These are phyloP conservation scores for Lipomyces starkeyi DNA, from an alignment of 805 yeast genomes.

Conservation along the genomic window DNA sequence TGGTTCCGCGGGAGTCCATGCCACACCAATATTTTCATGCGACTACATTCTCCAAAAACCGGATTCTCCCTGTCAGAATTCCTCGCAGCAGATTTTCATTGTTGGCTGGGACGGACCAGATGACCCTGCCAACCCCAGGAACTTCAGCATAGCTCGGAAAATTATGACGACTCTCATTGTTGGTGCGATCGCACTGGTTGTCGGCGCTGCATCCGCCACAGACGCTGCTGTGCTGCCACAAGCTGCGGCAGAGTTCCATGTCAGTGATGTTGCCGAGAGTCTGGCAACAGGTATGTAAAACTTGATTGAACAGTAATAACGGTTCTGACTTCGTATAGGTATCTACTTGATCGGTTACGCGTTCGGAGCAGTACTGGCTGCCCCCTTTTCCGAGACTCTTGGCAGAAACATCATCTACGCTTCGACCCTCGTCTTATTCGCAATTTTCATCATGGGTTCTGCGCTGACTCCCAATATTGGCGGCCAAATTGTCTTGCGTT, in stretches of 20 bases:
- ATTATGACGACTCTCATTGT: constrained; percentile 28
- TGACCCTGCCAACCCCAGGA: constrained; percentile 32
- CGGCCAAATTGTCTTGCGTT: constrained; percentile 66
- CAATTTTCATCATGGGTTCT: constrained; percentile 35
- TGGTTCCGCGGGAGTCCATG: background rate
- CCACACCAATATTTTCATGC: background rate
- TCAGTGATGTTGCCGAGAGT: constrained; percentile 30
- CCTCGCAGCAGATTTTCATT: constrained; percentile 16
- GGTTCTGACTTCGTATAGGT: constrained; percentile 8
- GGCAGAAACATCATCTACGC: constrained; percentile 71
- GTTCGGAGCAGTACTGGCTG: constrained; percentile 50
- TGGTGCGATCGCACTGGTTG: constrained; percentile 28
- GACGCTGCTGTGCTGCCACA: constrained; percentile 31
- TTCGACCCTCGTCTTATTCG: constrained; percentile 47
- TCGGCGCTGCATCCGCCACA: constrained; percentile 28
- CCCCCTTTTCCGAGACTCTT: constrained; percentile 72
- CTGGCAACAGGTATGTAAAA: constrained; percentile 25
- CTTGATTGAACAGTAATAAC: background rate
- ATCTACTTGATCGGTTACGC: constrained; percentile 68
- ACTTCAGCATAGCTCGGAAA: constrained; percentile 18
- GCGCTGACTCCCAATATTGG: constrained; percentile 62
- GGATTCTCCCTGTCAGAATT: background rate
- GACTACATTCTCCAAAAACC: background rate
- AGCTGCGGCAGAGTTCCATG: constrained; percentile 26
- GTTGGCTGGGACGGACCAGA: constrained; percentile 35